phyloP scores from a whole-genome alignment of 441 rosid genomes.

The Arabidopsis hybrid region DNA sequence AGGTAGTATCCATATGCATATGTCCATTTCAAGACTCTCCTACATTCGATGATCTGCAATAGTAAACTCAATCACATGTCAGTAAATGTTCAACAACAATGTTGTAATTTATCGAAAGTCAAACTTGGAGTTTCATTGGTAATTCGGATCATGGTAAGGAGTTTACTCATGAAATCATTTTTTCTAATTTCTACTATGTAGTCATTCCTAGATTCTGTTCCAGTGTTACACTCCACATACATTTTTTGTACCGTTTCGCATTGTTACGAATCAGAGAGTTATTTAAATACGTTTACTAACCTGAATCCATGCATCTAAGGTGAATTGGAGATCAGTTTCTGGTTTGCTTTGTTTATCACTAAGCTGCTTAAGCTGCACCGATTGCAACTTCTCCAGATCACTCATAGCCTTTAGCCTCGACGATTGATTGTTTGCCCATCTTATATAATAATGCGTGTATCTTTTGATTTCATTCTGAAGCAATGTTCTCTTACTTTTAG shows the following conservation, averaged over 20 bases:
- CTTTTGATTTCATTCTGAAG: slow-evolving; percentile 50
- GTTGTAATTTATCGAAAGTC: too few species aligned
- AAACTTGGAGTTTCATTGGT: neutral
- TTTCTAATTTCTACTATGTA: neutral
- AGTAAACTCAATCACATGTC: neutral
- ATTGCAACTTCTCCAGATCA: slow-evolving; percentile 49
- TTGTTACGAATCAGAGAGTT: neutral
- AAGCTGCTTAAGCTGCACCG: slow-evolving; percentile 48
- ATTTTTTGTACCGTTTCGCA: neutral
- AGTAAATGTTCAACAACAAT: neutral
- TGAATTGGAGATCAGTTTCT: slow-evolving; percentile 52
- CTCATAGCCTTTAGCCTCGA: slow-evolving; percentile 52
- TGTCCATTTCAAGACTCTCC: slow-evolving; percentile 78
- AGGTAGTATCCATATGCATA: slow-evolving; percentile 79
- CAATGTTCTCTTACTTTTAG: slow-evolving; percentile 16
- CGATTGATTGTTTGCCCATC: slow-evolving; percentile 64
- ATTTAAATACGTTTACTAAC: slow-evolving; percentile 44
- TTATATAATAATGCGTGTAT: slow-evolving; percentile 66
- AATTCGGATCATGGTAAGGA: neutral
- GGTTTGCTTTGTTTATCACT: slow-evolving; percentile 44
- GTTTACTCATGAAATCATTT: neutral
- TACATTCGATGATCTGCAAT: slow-evolving; percentile 69
- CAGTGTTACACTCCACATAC: neutral
- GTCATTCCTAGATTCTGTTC: neutral
- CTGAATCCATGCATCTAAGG: slow-evolving; percentile 67